Conservation (phyloP, 306 rosid species). For the Medicago arabica region DNA sequence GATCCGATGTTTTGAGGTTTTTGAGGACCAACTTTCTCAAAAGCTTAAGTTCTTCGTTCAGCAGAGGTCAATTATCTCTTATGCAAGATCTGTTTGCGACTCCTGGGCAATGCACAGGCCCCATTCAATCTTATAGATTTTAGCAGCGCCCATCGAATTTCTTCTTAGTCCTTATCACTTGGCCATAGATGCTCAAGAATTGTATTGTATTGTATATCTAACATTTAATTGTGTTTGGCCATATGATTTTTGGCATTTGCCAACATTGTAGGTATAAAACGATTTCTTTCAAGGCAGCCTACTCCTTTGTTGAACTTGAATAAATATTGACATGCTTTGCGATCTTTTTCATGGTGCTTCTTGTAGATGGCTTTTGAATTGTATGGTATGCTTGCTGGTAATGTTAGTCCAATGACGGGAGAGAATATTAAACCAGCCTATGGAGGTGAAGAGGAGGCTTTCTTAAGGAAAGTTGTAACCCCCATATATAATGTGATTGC, state of each 20-base stretch:
- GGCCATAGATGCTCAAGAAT: conserved; percentile 11
- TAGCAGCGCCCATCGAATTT: background rate
- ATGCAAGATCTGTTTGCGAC: background rate
- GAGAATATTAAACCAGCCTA: conserved; percentile 97
- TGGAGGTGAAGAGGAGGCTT: conserved; percentile 97
- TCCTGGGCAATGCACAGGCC: background rate
- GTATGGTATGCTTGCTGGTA: conserved; percentile 99
- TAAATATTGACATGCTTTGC: conserved; percentile 30
- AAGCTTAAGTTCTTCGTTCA: background rate
- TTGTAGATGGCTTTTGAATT: conserved; percentile 96
- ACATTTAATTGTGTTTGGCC: conserved; percentile 10
- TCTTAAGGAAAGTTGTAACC: conserved; percentile 85
- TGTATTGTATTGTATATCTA: background rate
- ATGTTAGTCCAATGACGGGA: conserved; percentile 97
- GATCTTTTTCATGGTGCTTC: conserved; percentile 40
- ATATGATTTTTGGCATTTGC: conserved; percentile 16
- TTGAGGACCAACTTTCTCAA: background rate
- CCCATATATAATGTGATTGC: conserved; percentile 95
- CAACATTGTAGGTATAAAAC: conserved; percentile 9
- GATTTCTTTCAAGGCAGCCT: conserved; percentile 18
- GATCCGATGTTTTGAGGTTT: background rate
- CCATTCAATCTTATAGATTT: background rate
- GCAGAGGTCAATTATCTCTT: background rate
- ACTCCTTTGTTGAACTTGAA: conserved; percentile 12
- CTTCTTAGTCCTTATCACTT: conserved; percentile 2